phyloP scores from a whole-genome alignment of 306 rosid genomes.

The Pterocarpus macrocarpus region DNA sequence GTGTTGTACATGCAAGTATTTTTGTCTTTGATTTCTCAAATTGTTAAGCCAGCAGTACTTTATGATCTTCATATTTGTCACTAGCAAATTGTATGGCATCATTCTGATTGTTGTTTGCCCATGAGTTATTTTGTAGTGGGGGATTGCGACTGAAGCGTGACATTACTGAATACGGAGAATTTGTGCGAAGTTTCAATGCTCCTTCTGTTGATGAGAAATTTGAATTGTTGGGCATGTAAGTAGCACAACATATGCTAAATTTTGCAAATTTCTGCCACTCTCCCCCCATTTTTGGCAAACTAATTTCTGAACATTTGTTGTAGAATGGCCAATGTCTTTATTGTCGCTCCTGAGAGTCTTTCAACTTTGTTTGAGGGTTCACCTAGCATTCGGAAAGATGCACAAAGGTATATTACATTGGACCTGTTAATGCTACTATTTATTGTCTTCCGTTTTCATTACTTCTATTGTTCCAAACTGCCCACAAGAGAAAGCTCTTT shows the following conservation, averaged over 20 bases:
- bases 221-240: slow-evolving; percentile 98
- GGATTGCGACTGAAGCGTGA: slow-evolving; percentile 99
- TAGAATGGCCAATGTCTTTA: slow-evolving; percentile 98
- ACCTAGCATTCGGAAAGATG: slow-evolving; percentile 96
- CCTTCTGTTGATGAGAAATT: slow-evolving; percentile 88
- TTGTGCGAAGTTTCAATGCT: slow-evolving; percentile 93
- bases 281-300: slow-evolving; percentile 1
- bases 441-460: neutral
- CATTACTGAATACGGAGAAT: slow-evolving; percentile 98
- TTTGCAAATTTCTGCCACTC: slow-evolving; percentile 19
- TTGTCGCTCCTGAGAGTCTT: slow-evolving; percentile 99
- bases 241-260: slow-evolving; percentile 17
- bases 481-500: neutral
- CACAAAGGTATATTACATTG: slow-evolving; percentile 72
- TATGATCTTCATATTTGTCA: slow-evolving; percentile 25
- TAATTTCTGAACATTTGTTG: slow-evolving; percentile 48
- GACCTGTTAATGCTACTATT: slow-evolving; percentile 1
- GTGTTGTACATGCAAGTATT: slow-evolving; percentile 24
- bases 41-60: slow-evolving; percentile 21
- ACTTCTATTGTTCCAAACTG: neutral
- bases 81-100: slow-evolving; percentile 12
- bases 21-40: slow-evolving; percentile 18
- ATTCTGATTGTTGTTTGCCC: slow-evolving; percentile 41
- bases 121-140: slow-evolving; percentile 64
- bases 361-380: slow-evolving; percentile 92